Evolutionary conservation across 1,284 basidiomycete species (phyloP), one percentile per base, ranked within the genome.

Genomic region (Malassezia brasiliensis): DNA sequence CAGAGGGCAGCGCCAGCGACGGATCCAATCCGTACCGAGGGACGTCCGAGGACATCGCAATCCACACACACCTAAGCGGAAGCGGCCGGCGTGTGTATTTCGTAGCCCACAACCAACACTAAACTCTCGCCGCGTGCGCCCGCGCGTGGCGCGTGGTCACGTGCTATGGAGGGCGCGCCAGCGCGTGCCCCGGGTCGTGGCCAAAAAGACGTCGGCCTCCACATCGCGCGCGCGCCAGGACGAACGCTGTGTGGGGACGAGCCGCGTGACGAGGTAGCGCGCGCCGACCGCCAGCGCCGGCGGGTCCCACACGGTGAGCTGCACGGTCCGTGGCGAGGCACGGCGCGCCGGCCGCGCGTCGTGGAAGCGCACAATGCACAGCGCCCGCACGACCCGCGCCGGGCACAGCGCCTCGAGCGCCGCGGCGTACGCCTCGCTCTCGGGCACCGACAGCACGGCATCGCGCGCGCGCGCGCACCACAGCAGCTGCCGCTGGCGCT

Each of bases 301-400:
- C 15, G 47, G 40, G 20, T 64, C 66, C 59, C 63, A 67, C 0
- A 68, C 61, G 0, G 62, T 70, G 28, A 70, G 57, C 53, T 66
- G 64, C 6, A 64, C 66, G 1, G 59, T 56, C 1, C 68, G 62
- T 15, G 48, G 37, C 5, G 49, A 34, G 5, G 46, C 40, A 5
- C 55, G 54, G 4, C 59, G 58, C 0, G 58, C 50, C 0, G 59
- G 51, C 8, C 60, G 56, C 6, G 85, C 83, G 70, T 96, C 93
- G 59, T 81, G 78, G 19, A 87, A 81, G 12, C 85, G 78, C 8
- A 91, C 75, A 4, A 94, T 83, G 20, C 89, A 80, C 75, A 96
- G 94, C 55, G 80, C 83, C 40, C 85, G 82, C 12, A 90, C 85
- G 20, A 86, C 78, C 11, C 91, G 82, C 1, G 83, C 81, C 2